Conservation (phyloP, 306 rosid species). For the Acacia confusa region DNA sequence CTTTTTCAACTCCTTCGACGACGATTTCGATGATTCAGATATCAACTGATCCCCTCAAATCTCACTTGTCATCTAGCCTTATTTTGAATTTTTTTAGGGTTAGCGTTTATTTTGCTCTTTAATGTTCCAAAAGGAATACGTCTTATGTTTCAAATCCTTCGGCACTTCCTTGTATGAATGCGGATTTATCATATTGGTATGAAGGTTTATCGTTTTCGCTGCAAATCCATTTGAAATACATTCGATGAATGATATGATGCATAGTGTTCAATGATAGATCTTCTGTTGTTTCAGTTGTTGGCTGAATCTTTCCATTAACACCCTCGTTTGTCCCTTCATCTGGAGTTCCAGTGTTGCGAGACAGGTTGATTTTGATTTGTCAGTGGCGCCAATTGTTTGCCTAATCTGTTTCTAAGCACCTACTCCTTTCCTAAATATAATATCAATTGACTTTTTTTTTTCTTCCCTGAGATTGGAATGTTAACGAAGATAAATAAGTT, state of each 20-base stretch:
- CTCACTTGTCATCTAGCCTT: neutral
- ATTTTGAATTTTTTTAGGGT: neutral
- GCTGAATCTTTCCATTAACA: neutral
- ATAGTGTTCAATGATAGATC: neutral
- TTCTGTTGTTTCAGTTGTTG: neutral
- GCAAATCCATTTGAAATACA: neutral
- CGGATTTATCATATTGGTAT: conserved; percentile 5
- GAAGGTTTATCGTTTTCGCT: neutral
- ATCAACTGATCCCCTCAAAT: conserved; percentile 41
- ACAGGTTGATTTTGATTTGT: neutral
- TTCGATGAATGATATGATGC: neutral
- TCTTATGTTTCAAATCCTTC: neutral
- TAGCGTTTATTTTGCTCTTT: neutral
- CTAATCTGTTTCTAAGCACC: neutral
- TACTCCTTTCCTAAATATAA: too few species aligned
- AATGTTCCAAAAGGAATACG: neutral
- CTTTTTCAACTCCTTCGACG: conserved; percentile 74
- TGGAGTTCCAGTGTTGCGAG: neutral
- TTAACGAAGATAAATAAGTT: too few species aligned
- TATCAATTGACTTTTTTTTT: too few species aligned
- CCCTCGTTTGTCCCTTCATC: neutral
- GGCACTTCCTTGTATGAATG: neutral
- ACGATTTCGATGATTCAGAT: conserved; percentile 83
- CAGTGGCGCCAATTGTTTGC: neutral
- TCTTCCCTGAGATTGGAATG: too few species aligned